Percentiles rank a stretch among this genome's conserved stretches.
Conservation (phyloP, 371 early-diverging fungal genomes). For the Catenaria anguillulae region DNA sequence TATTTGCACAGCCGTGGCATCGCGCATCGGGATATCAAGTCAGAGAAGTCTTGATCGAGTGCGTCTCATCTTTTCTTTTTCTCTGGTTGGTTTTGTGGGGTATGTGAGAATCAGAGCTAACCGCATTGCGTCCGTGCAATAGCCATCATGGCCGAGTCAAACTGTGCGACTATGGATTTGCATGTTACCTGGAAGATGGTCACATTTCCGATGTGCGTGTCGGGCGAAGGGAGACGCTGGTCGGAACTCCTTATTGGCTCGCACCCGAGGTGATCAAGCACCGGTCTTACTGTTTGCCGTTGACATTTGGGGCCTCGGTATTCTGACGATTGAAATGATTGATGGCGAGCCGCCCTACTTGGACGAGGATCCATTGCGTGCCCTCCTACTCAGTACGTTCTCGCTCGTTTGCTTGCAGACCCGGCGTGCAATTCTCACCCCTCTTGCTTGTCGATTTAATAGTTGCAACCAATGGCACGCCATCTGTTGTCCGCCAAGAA, state of each 20-base stretch:
- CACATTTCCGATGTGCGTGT: conserved; percentile 55
- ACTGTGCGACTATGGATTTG: conserved; percentile 80
- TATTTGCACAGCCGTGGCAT: conserved; percentile 87
- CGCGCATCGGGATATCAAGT: conserved; percentile 95
- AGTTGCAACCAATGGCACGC: conserved; percentile 90
- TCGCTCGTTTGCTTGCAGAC: too few relatives aligned
- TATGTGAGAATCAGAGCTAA: neutral
- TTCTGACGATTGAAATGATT: conserved; percentile 86
- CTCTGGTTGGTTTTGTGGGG: neutral
- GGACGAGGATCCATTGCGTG: conserved; percentile 63
- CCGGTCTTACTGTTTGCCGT: conserved; percentile 82
- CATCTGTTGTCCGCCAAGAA: conserved; percentile 74
- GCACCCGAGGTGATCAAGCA: conserved; percentile 89
- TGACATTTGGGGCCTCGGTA: conserved; percentile 94
- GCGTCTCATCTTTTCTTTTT: neutral
- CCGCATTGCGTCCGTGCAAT: conserved; percentile 51
- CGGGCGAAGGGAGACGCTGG: conserved; percentile 75
- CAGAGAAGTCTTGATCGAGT: too few relatives aligned
- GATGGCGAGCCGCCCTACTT: conserved; percentile 91
- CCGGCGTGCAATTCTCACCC: too few relatives aligned
- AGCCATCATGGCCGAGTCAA: conserved; percentile 88
- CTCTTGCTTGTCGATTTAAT: conserved; percentile 58
- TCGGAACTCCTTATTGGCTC: conserved; percentile 71
- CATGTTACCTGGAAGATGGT: too few relatives aligned
- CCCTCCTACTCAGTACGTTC: neutral